A percentile compares a stretch with the other conserved stretches of the same genome.
These are phyloP conservation scores for Salvia rosmarinus DNA, from an alignment of 257 asterid species.

Conservation along the genomic window DNA sequence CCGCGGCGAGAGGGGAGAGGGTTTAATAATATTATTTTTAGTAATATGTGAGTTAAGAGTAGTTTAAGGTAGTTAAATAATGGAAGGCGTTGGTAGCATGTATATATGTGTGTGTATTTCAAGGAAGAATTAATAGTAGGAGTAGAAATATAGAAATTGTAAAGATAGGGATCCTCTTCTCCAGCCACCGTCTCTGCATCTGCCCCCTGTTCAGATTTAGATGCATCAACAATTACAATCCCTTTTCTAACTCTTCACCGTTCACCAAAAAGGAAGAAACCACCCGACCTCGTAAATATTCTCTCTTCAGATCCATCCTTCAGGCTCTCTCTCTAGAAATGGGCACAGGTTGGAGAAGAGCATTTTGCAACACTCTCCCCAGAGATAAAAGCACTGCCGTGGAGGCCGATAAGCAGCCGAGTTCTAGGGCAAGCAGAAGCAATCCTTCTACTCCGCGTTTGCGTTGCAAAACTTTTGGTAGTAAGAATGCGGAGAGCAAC, in stretches of 20 bases:
- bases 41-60: slow-evolving; percentile 3
- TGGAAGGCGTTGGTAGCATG: neutral
- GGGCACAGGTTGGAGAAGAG: slow-evolving; percentile 96
- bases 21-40: neutral
- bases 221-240: slow-evolving; percentile 4
- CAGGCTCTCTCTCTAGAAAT: slow-evolving; percentile 33
- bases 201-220: neutral
- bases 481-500: neutral
- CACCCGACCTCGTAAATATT: neutral
- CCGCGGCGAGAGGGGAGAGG: neutral
- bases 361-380: slow-evolving; percentile 73
- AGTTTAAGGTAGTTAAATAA: slow-evolving; percentile 10
- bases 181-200: neutral
- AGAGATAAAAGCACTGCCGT: slow-evolving; percentile 45
- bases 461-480: slow-evolving; percentile 51
- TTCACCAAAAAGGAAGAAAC: neutral
- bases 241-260: neutral
- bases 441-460: slow-evolving; percentile 71
- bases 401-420: slow-evolving; percentile 37
- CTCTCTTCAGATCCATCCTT: neutral
- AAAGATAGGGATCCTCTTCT: slow-evolving; percentile 26
- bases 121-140: neutral
- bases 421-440: slow-evolving; percentile 44
- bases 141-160: neutral
- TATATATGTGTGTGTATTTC: slow-evolving; percentile 9